Conservation (phyloP, 805 yeast species). For the Candida tammaniensis region DNA sequence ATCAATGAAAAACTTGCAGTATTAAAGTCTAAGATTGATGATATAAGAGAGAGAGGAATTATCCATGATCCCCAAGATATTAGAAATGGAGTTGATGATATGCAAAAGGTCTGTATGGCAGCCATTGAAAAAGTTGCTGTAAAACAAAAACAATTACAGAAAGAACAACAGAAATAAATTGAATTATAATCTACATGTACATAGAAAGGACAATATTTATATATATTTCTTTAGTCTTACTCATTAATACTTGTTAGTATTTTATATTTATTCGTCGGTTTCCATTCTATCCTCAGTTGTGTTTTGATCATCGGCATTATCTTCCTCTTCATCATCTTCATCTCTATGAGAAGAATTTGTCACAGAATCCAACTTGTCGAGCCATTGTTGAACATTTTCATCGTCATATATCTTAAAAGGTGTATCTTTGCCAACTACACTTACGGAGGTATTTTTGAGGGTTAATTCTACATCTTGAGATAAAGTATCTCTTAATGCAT, state of each 20-base stretch:
- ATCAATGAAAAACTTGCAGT: constrained; percentile 18
- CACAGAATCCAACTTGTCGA: constrained; percentile 67
- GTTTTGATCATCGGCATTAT: constrained; percentile 16
- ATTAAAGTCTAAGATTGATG: constrained; percentile 28
- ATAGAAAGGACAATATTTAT: too few species aligned
- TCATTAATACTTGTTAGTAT: too few species aligned
- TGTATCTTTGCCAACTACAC: constrained; percentile 82
- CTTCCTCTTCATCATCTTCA: constrained; percentile 28
- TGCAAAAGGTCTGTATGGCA: constrained; percentile 36
- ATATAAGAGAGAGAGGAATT: constrained; percentile 27
- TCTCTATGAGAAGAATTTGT: constrained; percentile 54
- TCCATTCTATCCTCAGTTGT: constrained; percentile 33
- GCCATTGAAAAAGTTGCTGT: constrained; percentile 40
- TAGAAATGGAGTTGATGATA: constrained; percentile 33
- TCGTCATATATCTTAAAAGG: constrained; percentile 81
- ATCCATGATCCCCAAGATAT: constrained; percentile 32
- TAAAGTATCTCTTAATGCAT: constrained; percentile 89
- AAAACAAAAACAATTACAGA: constrained; percentile 24
- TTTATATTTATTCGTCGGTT: constrained; percentile 24
- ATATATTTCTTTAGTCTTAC: too few species aligned
- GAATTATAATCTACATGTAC: too few species aligned
- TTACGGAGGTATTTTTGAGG: constrained; percentile 80
- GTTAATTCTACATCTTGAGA: constrained; percentile 92
- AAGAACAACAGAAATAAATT: constrained; percentile 2
- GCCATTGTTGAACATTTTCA: constrained; percentile 81